phyloP scores from a whole-genome alignment of 2,329 filamentous ascomycete species.

The Nemania sp. region DNA sequence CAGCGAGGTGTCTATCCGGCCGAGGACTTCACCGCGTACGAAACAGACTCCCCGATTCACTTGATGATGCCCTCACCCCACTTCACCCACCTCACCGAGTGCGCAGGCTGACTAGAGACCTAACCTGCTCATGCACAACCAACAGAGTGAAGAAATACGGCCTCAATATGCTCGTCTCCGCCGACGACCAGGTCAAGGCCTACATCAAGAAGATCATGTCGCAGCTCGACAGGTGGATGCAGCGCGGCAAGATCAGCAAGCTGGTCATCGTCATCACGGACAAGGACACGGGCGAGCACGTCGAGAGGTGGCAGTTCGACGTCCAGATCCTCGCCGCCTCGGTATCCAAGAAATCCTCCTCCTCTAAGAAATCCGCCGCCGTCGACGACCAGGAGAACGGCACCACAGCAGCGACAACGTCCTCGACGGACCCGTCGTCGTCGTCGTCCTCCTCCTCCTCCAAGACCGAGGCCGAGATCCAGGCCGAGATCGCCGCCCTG shows the following conservation, averaged over 20 bases:
- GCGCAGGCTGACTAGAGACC: not conserved
- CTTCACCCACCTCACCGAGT: not conserved
- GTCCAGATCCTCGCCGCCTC: slow-evolving; percentile 58
- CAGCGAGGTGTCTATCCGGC: slow-evolving; percentile 86
- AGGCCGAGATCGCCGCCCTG: slow-evolving; percentile 92
- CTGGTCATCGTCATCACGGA: slow-evolving; percentile 95
- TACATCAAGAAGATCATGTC: slow-evolving; percentile 99
- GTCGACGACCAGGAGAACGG: slow-evolving; percentile 72
- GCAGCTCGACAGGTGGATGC: slow-evolving; percentile 97
- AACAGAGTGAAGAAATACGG: slow-evolving; percentile 93
- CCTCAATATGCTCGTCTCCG: slow-evolving; percentile 95
- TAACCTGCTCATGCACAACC: not conserved
- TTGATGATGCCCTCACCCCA: not conserved
- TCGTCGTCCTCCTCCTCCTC: no score
- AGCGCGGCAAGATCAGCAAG: slow-evolving; percentile 94
- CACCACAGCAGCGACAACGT: slow-evolving; percentile 21
- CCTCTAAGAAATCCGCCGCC: slow-evolving; percentile 52
- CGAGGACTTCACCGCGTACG: slow-evolving; percentile 92
- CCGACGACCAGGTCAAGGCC: slow-evolving; percentile 96
- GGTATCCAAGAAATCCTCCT: slow-evolving; percentile 53
- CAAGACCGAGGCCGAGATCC: slow-evolving; percentile 92
- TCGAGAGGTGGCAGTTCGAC: slow-evolving; percentile 98
- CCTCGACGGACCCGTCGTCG: slow-evolving; percentile 48
- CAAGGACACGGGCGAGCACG: slow-evolving; percentile 94
- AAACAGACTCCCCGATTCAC: slow-evolving; percentile 20